Evolutionary conservation across 164 flowering plant species (phyloP), one percentile per base, ranked within the genome.

Genomic region (Saururus chinensis): DNA sequence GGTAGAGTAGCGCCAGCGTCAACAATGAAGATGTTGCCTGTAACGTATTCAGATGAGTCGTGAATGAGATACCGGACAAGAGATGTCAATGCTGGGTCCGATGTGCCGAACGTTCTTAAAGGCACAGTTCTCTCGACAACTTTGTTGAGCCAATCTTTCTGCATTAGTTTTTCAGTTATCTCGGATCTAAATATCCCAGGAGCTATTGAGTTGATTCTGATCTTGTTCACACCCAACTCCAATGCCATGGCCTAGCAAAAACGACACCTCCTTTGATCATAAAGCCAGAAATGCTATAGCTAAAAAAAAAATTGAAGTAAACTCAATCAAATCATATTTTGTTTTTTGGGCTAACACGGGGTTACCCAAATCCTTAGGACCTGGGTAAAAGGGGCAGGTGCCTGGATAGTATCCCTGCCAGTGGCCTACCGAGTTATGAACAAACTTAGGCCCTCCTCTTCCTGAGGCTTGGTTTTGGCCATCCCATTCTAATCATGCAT

Each of bases 241-340:
- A 79, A 7, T 11, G 78, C 75, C 78, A 79, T 71, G 17, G 65
- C 66, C 82, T 79, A 71, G 84, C 82, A 86, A 58, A 4, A 82
- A 88, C 2, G n/a, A 9, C 22, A 53, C 5, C 19, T 20, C 10
- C 56, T 19, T 53, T 45, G 14, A 52, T 25, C n/a, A n/a, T n/a
- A n/a, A n/a, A n/a, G n/a, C n/a, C n/a, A n/a, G n/a, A n/a, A n/a
- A n/a, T n/a, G n/a, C n/a, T n/a, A n/a, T n/a, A n/a, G n/a, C n/a
- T n/a, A n/a, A n/a, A n/a, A n/a, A n/a, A n/a, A n/a, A 42, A 24
- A 45, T 7, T 45, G 42, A 20, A 9, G 9, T 51, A 49, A n/a
- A 22, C 25, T 45, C 41, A 11, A 19, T 11, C 22, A 10, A 20
- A 20, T 45, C 17, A 17, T 45, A n/a, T n/a, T n/a, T n/a, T n/a